Evolutionary conservation across 75 land plant species (phyloP), one percentile per base, ranked within the genome.

Genomic region (Selaginella tamariscina): DNA sequence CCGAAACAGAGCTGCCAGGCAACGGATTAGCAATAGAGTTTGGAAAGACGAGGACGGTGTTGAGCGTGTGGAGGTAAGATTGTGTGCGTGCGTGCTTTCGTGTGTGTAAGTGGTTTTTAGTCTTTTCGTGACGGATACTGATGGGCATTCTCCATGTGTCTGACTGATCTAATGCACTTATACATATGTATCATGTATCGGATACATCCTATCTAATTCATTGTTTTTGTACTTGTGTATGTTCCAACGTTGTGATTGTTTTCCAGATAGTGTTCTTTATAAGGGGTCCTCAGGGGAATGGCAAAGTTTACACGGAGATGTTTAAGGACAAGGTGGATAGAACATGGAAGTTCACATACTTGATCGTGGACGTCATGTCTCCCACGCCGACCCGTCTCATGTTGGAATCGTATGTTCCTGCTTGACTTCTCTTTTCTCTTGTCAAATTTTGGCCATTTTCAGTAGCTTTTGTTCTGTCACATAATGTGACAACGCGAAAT

Each of bases 21-120:
- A 93, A 57, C 85, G 88, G 0, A 86, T 89, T 56, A 83, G 89
- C 0, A 68, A 86, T 57, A 78, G 82, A 30, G 75, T 56, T 60
- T 87, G 87, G 84, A 83, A 71, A 30, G 98, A 93, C 81, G 98
- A 93, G 78, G 82, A 85, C 82, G 96, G 98, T 65, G 75, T 87
- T 62, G 98, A 93, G 75, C 88, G 72, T 78, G 82, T 93, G 66
- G 88, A 89, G 91, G 98, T 93, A 76, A 55, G 56, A 0, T 27
- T 49, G 32, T 65, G 32, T 20, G 66, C 32, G 30, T 5, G 68
- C 26, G 32, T 8, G 8, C 20, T 57, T 27, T 57, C 62, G 2
- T 20, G 20, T 23, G 26, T 20, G 2, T 27, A 57, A 5, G 27
- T 20, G 2, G 2, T 57, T 27, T 5, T 27, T 57, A 23, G 13